A percentile compares a stretch with the other conserved stretches of the same genome.
phyloP scores from a whole-genome alignment of 345 rosid genomes.

The Rhizophora apiculata region DNA sequence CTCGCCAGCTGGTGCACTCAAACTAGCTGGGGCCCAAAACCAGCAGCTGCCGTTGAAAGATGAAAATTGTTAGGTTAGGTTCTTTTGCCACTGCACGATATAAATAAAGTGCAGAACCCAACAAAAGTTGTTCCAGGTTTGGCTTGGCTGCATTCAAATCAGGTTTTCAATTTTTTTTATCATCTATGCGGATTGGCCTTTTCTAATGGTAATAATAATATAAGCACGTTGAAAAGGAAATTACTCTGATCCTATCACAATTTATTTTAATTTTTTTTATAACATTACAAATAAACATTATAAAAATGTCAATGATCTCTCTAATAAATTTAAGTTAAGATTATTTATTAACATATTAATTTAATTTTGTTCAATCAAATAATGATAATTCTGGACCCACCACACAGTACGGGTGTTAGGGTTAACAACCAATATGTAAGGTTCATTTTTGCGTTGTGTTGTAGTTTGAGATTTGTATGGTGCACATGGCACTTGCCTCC shows the following conservation, averaged over 20 bases:
- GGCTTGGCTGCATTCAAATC: constrained; percentile 9
- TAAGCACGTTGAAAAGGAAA: not conserved
- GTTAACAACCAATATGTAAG: no score
- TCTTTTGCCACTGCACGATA: constrained; percentile 13
- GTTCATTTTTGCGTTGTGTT: no score
- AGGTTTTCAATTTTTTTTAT: constrained; percentile 4
- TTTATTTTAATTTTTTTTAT: no score
- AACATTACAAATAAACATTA: no score
- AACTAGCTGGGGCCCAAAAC: not conserved
- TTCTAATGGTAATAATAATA: not conserved
- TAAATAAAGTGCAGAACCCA: constrained; percentile 20
- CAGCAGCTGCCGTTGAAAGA: not conserved
- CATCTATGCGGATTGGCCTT: not conserved
- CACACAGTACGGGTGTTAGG: no score
- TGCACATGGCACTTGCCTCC: constrained; percentile 25
- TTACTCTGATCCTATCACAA: not conserved
- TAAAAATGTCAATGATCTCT: no score
- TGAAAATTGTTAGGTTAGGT: constrained; percentile 16
- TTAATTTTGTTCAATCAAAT: no score
- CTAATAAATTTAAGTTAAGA: no score
- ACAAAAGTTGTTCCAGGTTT: constrained; percentile 23
- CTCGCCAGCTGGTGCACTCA: not conserved
- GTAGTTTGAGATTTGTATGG: not conserved
- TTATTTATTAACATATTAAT: no score
- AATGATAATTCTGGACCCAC: no score